Base-by-base conservation (phyloP, 495 filamentous ascomycete genomes). In the Melanomma pulvis-pyrius region DNA sequence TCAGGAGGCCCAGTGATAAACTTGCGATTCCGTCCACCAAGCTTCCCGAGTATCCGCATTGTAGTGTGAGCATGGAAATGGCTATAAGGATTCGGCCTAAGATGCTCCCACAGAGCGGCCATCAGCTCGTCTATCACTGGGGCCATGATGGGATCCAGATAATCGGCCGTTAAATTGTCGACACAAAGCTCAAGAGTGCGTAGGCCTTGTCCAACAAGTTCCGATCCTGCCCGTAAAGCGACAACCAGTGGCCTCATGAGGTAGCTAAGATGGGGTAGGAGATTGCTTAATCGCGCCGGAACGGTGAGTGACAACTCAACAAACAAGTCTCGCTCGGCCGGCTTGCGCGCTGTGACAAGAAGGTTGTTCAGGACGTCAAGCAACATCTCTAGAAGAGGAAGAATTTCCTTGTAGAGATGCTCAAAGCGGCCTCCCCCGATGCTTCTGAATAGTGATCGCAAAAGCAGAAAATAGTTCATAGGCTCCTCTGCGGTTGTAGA, bases 101-200 rank as follows among this genome's bases (percentile, higher is more conserved):
- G 82, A 73, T 98, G 96, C 62, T 96, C 91, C 84, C 93, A 98
- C 8, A 99, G 82, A 3, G 92, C 93, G 46, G 91, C 92, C 93
- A 98, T 98, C 57, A 99, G 78, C 67, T 99, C 96, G 70, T 98
- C 94, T 77, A 99, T 97, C 48, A 97, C 94, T 1, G 96, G 96
- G 6, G 92, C 92, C 94, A 99, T 99, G 60, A 99, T 99, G 0
- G 96, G 96, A 70, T 99, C 96, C 30, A 99, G 75, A 72, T 99
- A 99, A 69, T 99, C 96, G 0, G 94, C 93, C 0, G 96, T 99
- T 0, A 99, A 83, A 70, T 99, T 99, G 66, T 99, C 96, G 25
- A 99, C 96, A 72, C 96, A 99, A 17, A 99, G 83, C 73, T 99
- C 96, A 17, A 99, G 80, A 0, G 96, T 99, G 24, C 96, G 82